Evolutionary conservation across 306 rosid genomes (phyloP), one percentile per base, ranked within the genome.

Genomic region (Arachis hypogaea): DNA sequence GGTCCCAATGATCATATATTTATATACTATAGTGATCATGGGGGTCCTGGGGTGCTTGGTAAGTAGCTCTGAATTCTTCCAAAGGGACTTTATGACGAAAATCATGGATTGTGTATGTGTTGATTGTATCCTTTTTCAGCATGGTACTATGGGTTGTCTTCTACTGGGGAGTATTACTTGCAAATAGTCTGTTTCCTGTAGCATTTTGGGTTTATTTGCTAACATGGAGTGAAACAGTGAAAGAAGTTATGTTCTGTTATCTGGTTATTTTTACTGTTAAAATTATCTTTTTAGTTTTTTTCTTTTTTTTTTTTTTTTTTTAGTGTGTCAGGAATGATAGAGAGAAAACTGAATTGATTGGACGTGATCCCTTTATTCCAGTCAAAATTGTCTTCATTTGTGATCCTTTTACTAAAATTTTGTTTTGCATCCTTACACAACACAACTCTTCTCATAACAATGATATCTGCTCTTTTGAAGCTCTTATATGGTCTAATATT

Each of bases 41-140:
- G 99, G 8, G 99, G 98, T 77, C 92, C 98, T 7, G 99, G 98
- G 41, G 89, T 92, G 71, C 97, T 95, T 71, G 98, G 99, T 95
- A 80, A 87, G 96, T 88, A 49, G 41, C 66, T 47, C 60, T 52
- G 36, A 59, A 66, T 67, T 69, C 56, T 70, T 72, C 59, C 33
- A 3, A 14, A 1, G 40, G 66, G 56, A 14, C 38, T 47, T 18
- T n/a, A 38, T 44, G 33, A 9, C 41, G 55, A 75, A 62, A 59
- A 43, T 71, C 30, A 18, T 40, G 29, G 22, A 56, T 43, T 45
- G 14, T 41, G 33, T 49, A 43, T 46, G 33, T 38, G 36, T 63
- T 68, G 55, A 22, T 62, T 68, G 5, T 69, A 9, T 65, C 66
- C 60, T 59, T 59, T 73, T 68, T 73, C 28, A 60, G 59, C 77